Base-by-base conservation (phyloP, 176 grass and related monocot species). In the Poa annua region DNA sequence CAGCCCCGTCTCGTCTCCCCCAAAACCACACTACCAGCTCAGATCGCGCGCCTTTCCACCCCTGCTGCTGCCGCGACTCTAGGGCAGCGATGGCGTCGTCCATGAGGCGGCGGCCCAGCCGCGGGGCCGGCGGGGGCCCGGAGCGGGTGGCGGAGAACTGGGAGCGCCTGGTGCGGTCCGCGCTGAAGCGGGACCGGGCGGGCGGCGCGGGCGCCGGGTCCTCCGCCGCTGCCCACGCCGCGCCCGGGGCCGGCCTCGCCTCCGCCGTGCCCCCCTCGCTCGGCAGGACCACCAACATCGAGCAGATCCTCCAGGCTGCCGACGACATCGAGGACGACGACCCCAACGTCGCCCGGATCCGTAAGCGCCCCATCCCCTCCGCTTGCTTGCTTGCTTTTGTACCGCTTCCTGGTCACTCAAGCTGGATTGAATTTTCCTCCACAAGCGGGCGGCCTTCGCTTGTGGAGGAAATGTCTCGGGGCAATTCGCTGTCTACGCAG, bases 291-390 rank as follows among this genome's bases (percentile, higher is more conserved):
- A 87, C 92, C 78, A 92, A 93, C 86, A 93, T 98, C 81, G 91
- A 98, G 61, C 88, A 88, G 71, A 98, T 95, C 80, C 81, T 98
- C 81, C 96, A 95, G 81, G 93, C 87, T 14, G 96, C 89, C 1
- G 85, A 95, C 59, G 91, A 95, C 80, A 90, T 98, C 90, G 93
- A 85, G 91, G 84, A 85, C 11, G 96, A 95, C 8, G 89, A 95
- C 73, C 90, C 93, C 60, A 95, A 93, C 82, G 81, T 98, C 82
- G 93, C 93, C 1, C 86, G 91, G 79, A 98, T 95, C 78, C 89
- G 96, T 91, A 38, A 72, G 88, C 77, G 1, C 47, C 4, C 47
- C 0, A 5, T 61, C 13, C 42, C 4, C 67, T 22, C 5, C 11
- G n/a, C 22, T 12, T 11, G 16, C 42, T 19, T 25, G 56, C 33